phyloP scores from a whole-genome alignment of 495 filamentous ascomycete genomes.

The Rhypophila decipiens region DNA sequence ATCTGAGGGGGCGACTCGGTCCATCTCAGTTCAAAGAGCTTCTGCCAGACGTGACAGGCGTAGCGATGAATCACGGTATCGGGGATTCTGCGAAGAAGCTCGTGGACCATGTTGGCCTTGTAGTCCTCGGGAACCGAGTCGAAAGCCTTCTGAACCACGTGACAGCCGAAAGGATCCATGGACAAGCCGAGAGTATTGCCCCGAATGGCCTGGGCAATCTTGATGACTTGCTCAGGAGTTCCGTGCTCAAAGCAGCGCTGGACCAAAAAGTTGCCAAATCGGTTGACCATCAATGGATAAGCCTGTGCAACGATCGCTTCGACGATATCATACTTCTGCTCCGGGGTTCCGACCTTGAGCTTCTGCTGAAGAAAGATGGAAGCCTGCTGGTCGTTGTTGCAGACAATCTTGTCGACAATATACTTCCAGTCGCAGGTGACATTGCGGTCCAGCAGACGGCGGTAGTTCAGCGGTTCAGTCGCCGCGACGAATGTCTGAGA shows the following conservation, averaged over 20 bases:
- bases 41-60: slow-evolving; percentile 99
- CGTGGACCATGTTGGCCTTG: slow-evolving; percentile 97
- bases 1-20: slow-evolving; percentile 90
- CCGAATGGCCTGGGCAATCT: slow-evolving; percentile 90
- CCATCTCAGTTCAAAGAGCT: slow-evolving; percentile 98
- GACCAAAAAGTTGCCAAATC: slow-evolving; percentile 96
- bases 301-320: slow-evolving; percentile 94
- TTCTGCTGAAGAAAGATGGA: slow-evolving; percentile 99
- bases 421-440: slow-evolving; percentile 99
- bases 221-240: slow-evolving; percentile 87
- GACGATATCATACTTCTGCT: slow-evolving; percentile 96
- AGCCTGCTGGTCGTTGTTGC: slow-evolving; percentile 97
- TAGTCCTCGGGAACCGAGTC: slow-evolving; percentile 96
- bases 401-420: slow-evolving; percentile 98
- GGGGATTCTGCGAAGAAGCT: slow-evolving; percentile 88
- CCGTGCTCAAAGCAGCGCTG: slow-evolving; percentile 99
- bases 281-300: slow-evolving; percentile 94
- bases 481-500: slow-evolving; percentile 78
- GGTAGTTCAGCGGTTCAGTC: slow-evolving; percentile 93
- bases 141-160: slow-evolving; percentile 97
- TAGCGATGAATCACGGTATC: slow-evolving; percentile 98
- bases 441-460: slow-evolving; percentile 89
- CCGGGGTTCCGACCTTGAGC: slow-evolving; percentile 89
- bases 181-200: slow-evolving; percentile 90
- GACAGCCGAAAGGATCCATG: slow-evolving; percentile 98